Base-by-base conservation (phyloP, 140 eudicot species). In the Cichorium intybus region DNA sequence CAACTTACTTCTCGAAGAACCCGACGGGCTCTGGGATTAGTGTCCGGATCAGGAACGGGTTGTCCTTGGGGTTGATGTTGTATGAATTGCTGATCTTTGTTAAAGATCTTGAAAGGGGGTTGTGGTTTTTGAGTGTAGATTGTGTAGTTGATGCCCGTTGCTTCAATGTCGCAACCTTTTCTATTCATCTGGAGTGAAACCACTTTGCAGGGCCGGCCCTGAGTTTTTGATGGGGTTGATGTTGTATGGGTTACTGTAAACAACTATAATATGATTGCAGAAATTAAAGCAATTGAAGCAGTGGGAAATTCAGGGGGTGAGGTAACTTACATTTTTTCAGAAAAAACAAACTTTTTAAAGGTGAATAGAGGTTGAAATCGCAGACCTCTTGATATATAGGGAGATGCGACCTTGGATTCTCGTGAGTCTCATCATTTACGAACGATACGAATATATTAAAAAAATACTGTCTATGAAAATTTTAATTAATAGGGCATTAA, bases 151-250 rank as follows among this genome's bases (percentile, higher is more conserved):
- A 93, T 86, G 73, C 95, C 95, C 27, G 77, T 67, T 65, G 99
- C 99, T 84, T 89, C 81, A 76, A 93, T 88, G 64, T 89, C 95
- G 77, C 99, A 93, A 59, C 95, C 99, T 60, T 89, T 82, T 77
- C 74, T 85, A 87, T 77, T 88, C 97, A 83, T 88, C 48, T 66
- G 73, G 59, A 63, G 66, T 64, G 60, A 63, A 64, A 54, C 31
- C 17, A 21, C 4, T 52, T 26, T 26, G 54, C 54, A 39, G 46
- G 31, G 67, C n/a, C n/a, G n/a, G n/a, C n/a, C n/a, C n/a, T 48
- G 66, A 56, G 41, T 41, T 35, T 66, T 56, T n/a, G n/a, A n/a
- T n/a, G n/a, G n/a, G n/a, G n/a, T 74, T 66, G 23, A 58, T 48
- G 58, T 26, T 37, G 21, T 66, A 49, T 66, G 69, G 60, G 64